Evolutionary conservation across 179 eudicot species (phyloP), one percentile per base, ranked within the genome.

Genomic region (Amaranthus tricolor): DNA sequence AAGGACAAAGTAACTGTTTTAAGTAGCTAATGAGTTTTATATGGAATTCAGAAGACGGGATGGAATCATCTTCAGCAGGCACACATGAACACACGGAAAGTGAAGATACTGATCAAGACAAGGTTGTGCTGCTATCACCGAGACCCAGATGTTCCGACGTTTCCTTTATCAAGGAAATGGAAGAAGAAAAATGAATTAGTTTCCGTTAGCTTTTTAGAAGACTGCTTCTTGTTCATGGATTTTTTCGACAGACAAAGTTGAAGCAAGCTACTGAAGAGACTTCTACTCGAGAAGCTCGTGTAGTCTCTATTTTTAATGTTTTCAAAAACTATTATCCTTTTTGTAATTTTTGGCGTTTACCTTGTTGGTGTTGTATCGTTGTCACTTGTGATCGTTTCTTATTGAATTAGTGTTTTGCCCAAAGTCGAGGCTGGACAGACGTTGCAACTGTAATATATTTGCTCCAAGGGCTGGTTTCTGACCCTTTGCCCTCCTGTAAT

Each of bases 21-120:
- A 6, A 53, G 9, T 6, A 24, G 45, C 66, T 56, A 20, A 68
- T 40, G 60, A 20, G 48, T 67, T 58, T 55, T n/a, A 21, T 72
- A 6, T 52, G 14, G 65, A 50, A 31, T 74, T 82, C 65, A 79
- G 96, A 89, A 68, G 95, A 90, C 67, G 95, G 78, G 48, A 77
- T 57, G 14, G 96, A 82, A 24, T 83, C 91, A 21, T 76, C 80
- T 9, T 87, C 92, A 65, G 76, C 72, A 31, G 83, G 78, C 50
- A 86, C 79, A 43, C 87, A 65, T 40, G 87, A 81, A 67, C 78
- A 70, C 49, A 72, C 77, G 13, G 97, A 83, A 55, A 83, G 82
- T 62, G 93, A 86, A 68, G 91, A 87, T 77, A 82, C 82, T 20
- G 89, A 90, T 60, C 86, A 83, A 73, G 91, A 90, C 64, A 90